phyloP scores from a whole-genome alignment of 1,139 yeast genomes.

The Hyphopichia buzzinii region DNA sequence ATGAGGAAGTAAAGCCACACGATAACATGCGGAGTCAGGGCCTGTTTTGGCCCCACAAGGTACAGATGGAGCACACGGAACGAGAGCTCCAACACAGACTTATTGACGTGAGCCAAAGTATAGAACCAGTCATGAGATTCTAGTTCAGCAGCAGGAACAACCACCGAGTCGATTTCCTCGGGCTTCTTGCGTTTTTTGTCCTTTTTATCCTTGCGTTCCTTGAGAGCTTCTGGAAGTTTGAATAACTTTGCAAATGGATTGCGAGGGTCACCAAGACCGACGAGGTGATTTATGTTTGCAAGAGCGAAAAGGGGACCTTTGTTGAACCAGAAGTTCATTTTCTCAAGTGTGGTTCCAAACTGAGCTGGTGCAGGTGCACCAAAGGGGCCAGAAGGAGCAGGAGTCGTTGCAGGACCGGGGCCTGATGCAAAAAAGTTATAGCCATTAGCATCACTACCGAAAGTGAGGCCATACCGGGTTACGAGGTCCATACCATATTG shows the following conservation, averaged over 20 bases:
- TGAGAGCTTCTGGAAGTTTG: conserved; percentile 66
- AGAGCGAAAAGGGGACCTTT: conserved; percentile 74
- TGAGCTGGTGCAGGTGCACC: conserved; percentile 21
- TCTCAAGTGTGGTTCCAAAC: conserved; percentile 45
- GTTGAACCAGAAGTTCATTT: conserved; percentile 70
- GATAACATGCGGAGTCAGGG: conserved; percentile 66
- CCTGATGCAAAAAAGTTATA: conserved; percentile 49
- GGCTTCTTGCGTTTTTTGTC: conserved; percentile 53
- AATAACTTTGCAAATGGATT: conserved; percentile 76
- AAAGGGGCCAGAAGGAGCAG: conserved; percentile 44
- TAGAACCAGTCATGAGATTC: conserved; percentile 58
- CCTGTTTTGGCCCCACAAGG: conserved; percentile 65
- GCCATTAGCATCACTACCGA: conserved; percentile 69
- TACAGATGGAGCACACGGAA: conserved; percentile 65
- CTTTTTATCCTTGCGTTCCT: conserved; percentile 68
- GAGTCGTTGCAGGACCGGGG: conserved; percentile 10
- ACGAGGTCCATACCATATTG: conserved; percentile 63
- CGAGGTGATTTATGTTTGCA: conserved; percentile 68
- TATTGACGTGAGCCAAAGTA: conserved; percentile 53
- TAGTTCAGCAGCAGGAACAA: conserved; percentile 43
- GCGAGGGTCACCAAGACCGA: conserved; percentile 72
- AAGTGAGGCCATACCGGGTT: conserved; percentile 64
- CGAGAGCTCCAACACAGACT: conserved; percentile 64
- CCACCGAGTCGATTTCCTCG: conserved; percentile 24
- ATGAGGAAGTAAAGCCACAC: conserved; percentile 71